Base-by-base conservation (phyloP, 331 rosid genomes). In the Spiraea crenata region DNA sequence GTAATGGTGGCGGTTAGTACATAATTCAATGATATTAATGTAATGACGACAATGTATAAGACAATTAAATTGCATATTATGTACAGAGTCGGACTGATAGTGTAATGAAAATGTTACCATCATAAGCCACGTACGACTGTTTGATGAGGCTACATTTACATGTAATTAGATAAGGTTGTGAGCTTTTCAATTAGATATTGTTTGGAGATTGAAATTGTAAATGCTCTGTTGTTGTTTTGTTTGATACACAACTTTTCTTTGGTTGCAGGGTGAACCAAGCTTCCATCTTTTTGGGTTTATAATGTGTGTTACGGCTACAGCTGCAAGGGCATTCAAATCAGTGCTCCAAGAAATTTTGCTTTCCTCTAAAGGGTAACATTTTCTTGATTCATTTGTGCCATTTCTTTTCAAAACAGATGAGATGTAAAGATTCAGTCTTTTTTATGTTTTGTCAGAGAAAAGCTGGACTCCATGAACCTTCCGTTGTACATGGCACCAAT, bases 401-500 rank as follows among this genome's bases (percentile, higher is more conserved):
- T 69, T n/a, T 4, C 9, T 74, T 42, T 9, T 9, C 10, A 31
- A 1, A 16, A 0, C 9, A 9, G 7, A 25, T 14, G 50, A 46
- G 4, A 50, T 14, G 19, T 14, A n/a, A 20, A 51, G 62, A 13
- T 14, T n/a, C 20, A 52, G 19, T 25, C n/a, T 42, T 74, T 48
- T 5, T 45, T 34, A 67, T 0, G 0, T 62, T 57, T 51, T 47
- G n/a, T 3, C 84, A 85, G 92, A 39, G 90, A 85, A 67, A 87
- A 79, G 78, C 69, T 87, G 74, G 73, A 81, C 67, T 85, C 90
- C 4, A 85, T 85, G 90, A 87, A 87, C 80, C 67, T 87, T 67
- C 77, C 82, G 55, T 80, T 85, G 57, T 85, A 85, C 46, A 84
- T 87, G 92, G 87, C 93, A n/a, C 93, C 90, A 17, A 77, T 88